These are phyloP conservation scores for Sugiyamaella xylanicola DNA, from an alignment of 1,139 yeast species.

Conservation along the genomic window DNA sequence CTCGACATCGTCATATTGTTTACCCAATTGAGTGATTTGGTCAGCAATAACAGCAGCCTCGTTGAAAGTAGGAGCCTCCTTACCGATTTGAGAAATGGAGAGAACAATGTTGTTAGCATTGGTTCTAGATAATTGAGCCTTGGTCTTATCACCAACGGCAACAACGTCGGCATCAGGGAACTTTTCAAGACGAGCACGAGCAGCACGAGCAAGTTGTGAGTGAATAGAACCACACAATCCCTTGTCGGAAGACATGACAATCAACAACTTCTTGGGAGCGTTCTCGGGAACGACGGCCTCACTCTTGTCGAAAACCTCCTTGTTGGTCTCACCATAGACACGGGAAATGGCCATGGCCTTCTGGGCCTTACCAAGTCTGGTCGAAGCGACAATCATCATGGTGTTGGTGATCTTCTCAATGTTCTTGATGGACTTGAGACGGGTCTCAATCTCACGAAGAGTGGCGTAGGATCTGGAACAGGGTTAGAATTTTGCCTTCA, in stretches of 20 bases:
- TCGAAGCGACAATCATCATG: constrained; percentile 98
- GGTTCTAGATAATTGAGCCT: constrained; percentile 84
- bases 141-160: constrained; percentile 92
- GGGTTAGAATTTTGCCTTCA: too few species aligned
- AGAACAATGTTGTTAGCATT: constrained; percentile 68
- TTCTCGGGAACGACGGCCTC: constrained; percentile 63
- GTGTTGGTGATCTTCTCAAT: constrained; percentile 99
- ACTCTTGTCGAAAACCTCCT: constrained; percentile 77
- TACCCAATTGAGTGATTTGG: constrained; percentile 62
- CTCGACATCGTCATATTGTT: constrained; percentile 72
- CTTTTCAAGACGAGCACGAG: constrained; percentile 68
- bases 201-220: constrained; percentile 87
- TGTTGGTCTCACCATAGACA: constrained; percentile 77
- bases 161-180: constrained; percentile 76
- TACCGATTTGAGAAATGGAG: constrained; percentile 88
- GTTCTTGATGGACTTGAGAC: constrained; percentile 97
- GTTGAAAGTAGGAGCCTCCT: constrained; percentile 90
- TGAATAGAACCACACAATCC: constrained; percentile 99
- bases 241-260: constrained; percentile 94
- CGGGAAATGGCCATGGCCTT: constrained; percentile 91
- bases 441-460: constrained; percentile 96
- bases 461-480: constrained; percentile 86
- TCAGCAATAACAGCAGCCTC: constrained; percentile 91
- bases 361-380: constrained; percentile 94
- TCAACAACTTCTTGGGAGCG: constrained; percentile 61